Conservation (phyloP, 768 basidiomycete genomes). For the Basidioascus undulatus region DNA sequence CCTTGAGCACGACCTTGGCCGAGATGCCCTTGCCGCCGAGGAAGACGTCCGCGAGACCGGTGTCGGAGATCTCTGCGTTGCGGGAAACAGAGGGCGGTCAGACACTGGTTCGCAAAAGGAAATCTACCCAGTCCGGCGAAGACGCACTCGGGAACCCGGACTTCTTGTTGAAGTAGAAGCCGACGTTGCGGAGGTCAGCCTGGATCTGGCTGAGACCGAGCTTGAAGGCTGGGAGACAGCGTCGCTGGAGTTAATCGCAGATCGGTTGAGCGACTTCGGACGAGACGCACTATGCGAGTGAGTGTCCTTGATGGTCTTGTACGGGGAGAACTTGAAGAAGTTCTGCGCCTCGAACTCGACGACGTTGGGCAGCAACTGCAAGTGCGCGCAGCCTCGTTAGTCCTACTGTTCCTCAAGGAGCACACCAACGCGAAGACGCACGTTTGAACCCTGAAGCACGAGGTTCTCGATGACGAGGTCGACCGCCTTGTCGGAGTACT, state of each 20-base stretch:
- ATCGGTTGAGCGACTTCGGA: no score
- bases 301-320: constrained; percentile 18
- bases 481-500: constrained; percentile 65
- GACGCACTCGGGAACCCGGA: constrained; percentile 37
- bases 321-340: constrained; percentile 62
- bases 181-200: constrained; percentile 78
- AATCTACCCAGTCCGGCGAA: not conserved
- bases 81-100: not conserved
- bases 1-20: constrained; percentile 36
- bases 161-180: constrained; percentile 76
- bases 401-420: no score
- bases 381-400: no score
- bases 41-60: constrained; percentile 61
- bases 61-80: constrained; percentile 38
- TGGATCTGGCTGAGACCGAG: constrained; percentile 66
- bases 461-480: constrained; percentile 89
- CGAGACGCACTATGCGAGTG: no score
- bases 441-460: constrained; percentile 59
- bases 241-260: constrained; percentile 20
- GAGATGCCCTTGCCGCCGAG: constrained; percentile 61
- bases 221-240: constrained; percentile 38
- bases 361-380: constrained; percentile 18
- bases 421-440: no score
- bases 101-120: not conserved
- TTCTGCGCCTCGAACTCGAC: constrained; percentile 43